Percentiles rank a stretch among this genome's conserved stretches.
Evolutionary conservation across 176 grass and related monocot genomes (phyloP).

Genomic region (Musa troglodytarum): DNA sequence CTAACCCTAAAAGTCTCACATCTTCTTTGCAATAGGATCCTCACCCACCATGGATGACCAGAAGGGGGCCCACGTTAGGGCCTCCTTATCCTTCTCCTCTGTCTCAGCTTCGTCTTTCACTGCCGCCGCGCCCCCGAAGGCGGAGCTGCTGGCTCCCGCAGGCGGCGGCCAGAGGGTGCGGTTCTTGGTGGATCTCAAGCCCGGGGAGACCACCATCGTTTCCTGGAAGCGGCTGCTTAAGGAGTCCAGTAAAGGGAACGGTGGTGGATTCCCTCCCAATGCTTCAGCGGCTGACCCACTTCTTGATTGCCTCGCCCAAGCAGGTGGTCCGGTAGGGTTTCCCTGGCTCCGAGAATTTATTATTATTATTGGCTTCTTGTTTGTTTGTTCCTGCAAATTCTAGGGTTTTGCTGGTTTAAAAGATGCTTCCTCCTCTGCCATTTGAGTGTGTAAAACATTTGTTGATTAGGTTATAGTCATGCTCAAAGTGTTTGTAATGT

Average conservation of each 20-base stretch:
- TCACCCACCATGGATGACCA: background rate
- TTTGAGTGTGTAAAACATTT: background rate
- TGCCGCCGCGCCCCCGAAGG: background rate
- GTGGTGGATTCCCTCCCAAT: background rate
- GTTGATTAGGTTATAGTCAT: background rate
- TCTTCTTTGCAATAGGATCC: no score
- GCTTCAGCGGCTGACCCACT: constrained; percentile 24
- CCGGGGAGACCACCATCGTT: constrained; percentile 91
- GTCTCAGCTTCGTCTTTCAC: background rate
- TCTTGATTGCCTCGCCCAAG: constrained; percentile 7
- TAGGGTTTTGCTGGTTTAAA: background rate
- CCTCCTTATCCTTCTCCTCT: background rate
- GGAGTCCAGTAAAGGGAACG: constrained; percentile 40
- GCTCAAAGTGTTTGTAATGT: background rate
- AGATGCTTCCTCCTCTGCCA: background rate
- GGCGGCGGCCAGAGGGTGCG: constrained; percentile 35
- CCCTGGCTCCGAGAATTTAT: background rate
- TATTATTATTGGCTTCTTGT: background rate
- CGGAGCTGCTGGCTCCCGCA: constrained; percentile 5
- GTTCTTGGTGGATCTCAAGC: constrained; percentile 63
- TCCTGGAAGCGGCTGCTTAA: constrained; percentile 91
- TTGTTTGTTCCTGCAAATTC: background rate
- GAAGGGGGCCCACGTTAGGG: background rate
- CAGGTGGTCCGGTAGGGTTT: constrained; percentile 42
- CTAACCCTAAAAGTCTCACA: no score